phyloP scores from a whole-genome alignment of 768 basidiomycete species.

The Leccinum aurantiacum region DNA sequence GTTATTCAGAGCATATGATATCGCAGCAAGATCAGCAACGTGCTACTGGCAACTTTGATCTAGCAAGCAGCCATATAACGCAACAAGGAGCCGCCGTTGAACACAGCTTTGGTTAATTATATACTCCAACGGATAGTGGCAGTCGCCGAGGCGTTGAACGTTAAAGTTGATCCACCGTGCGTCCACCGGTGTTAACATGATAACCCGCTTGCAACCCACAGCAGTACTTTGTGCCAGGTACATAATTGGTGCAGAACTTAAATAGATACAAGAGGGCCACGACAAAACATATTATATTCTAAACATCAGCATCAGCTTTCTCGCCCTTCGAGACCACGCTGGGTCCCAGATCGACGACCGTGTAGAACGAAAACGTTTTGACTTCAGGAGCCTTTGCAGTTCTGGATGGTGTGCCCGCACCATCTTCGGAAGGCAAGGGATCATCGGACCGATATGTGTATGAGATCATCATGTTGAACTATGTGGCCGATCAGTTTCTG shows the following conservation, averaged over 20 bases:
- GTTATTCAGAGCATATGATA: background rate
- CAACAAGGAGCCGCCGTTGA: background rate
- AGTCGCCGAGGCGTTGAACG: background rate
- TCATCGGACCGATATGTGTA: conserved; percentile 96
- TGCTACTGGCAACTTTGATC: background rate
- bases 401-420: conserved; percentile 45
- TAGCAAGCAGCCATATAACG: background rate
- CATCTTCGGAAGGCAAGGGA: conserved; percentile 62
- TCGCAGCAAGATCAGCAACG: background rate
- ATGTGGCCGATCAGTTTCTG: conserved; percentile 10
- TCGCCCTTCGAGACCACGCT: conserved; percentile 66
- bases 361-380: conserved; percentile 90
- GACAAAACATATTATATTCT: background rate
- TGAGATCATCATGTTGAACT: conserved; percentile 94
- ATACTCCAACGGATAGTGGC: background rate
- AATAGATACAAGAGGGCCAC: background rate
- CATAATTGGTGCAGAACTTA: background rate
- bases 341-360: conserved; percentile 74
- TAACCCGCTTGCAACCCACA: background rate
- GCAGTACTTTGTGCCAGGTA: background rate
- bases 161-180: background rate
- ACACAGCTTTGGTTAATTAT: background rate
- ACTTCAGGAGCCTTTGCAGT: conserved; percentile 62
- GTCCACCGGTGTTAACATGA: background rate
- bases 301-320: conserved; percentile 24